Evolutionary conservation across 768 basidiomycete genomes (phyloP), one percentile per base, ranked within the genome.

Genomic region (Tylopilus subfusipes): DNA sequence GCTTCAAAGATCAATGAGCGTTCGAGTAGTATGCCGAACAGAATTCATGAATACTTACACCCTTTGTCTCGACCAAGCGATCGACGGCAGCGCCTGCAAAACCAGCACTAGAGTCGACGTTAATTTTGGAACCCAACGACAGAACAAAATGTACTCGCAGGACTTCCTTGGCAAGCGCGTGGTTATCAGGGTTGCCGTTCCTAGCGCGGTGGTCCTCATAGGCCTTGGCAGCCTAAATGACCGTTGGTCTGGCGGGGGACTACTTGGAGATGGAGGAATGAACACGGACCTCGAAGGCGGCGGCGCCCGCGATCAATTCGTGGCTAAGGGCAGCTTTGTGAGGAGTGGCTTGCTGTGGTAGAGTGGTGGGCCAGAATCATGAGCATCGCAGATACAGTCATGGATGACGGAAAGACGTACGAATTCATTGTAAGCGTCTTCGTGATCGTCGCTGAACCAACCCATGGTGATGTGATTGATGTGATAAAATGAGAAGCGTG

Each of bases 151-250:
- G n/a, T 21, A n/a, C 66, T 52, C 27, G 63, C 65, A 59, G 0
- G 18, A 68, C 0, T 19, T 64, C 57, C 44, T 69, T 60, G 40
- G 67, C 66, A 4, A 14, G 12, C 50, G 64, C 65, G 14, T 69
- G 65, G 7, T 1, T 36, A 13, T 51, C 51, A 29, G 65, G 68
- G n/a, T 54, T 18, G 30, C 66, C 67, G 1, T 64, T 56, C n/a
- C 0, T 1, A 1, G 47, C 55, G 1, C 25, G 0, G 33, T 64
- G 65, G 0, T 64, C 1, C 54, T 68, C 63, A 22, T 63, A 68
- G 3, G 53, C 48, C 45, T 63, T 64, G 24, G 45, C 8, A 39
- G 50, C 58, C 67, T 67, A 27, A 24, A 48, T 9, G 36, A 36
- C 36, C 16, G n/a, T 36, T n/a, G 27, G 27, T 9, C 4, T 9